Evolutionary conservation across 352 stramenopile genomes (phyloP), one percentile per base, ranked within the genome.

Genomic region (Phytophthora pseudosyringae): DNA sequence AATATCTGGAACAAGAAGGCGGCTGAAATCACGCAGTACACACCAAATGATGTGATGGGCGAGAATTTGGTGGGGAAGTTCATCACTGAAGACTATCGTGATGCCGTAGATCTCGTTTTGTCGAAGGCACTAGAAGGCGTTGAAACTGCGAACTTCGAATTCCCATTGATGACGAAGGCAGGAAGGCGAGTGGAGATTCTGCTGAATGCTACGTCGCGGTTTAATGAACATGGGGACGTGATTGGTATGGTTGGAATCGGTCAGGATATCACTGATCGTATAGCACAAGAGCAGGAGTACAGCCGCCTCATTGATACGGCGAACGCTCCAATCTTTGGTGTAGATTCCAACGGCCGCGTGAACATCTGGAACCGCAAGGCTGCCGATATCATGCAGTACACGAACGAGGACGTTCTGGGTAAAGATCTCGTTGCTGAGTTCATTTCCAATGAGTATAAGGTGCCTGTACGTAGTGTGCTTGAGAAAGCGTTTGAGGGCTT

Each of bases 341-440:
- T 90, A 0, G 82, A 91, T 43, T 66, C 54, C 8, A 77, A 91
- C 10, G 81, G 82, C 1, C 49, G 58, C 2, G 80, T 94, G 38
- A 91, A 90, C 15, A 89, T 91, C 46, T 94, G 85, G 85, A 93
- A 98, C 58, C 75, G 92, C 7, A 96, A 94, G 66, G 89, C 83
- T 26, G 78, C 81, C 7, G 82, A 88, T 13, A 88, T 92, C 48
- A 97, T 89, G 28, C 90, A 94, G 52, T 97, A 94, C 55, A 81
- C 73, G 11, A 86, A 82, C 15, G 64, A 90, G 21, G 90, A 98
- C 53, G 90, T 94, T 1, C 80, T 97, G 38, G 89, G 83, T 7
- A 70, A 85, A 43, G 70, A 84, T 5, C 51, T 97, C 0, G 83
- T 97, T 10, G 67, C 88, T 7, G 73, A 84, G 36, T 93, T 95